phyloP scores from a whole-genome alignment of 768 basidiomycete genomes.

The Leccinum olivaceopallidum region DNA sequence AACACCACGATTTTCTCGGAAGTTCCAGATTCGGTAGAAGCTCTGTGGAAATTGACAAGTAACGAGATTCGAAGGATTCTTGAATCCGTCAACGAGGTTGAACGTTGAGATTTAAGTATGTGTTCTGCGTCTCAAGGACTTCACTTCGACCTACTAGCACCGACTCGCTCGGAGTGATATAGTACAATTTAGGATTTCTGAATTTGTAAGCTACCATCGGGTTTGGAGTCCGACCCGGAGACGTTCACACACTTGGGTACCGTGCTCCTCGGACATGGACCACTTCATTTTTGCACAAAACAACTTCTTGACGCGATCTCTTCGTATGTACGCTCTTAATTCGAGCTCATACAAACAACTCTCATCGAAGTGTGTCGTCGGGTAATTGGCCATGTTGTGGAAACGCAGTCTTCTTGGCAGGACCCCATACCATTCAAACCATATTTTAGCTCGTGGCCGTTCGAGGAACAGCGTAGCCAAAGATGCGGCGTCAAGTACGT shows the following conservation, averaged over 20 bases:
- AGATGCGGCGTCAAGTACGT: neutral
- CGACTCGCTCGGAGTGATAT: too few species aligned
- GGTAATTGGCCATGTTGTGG: neutral
- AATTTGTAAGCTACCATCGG: neutral
- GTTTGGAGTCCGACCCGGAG: neutral
- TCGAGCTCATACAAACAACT: neutral
- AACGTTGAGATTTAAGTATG: neutral
- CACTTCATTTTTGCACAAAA: neutral
- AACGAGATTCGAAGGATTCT: neutral
- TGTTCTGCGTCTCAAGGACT: neutral
- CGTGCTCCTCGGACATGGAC: neutral
- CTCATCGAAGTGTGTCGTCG: neutral
- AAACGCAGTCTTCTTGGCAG: neutral
- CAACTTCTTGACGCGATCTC: neutral
- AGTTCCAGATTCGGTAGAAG: neutral
- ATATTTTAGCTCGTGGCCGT: neutral
- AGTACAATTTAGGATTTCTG: neutral
- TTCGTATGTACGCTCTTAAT: neutral
- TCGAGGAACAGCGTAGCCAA: neutral
- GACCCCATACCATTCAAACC: neutral
- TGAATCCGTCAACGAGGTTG: too few species aligned
- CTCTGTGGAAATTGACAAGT: neutral
- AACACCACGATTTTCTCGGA: neutral
- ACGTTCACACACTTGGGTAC: neutral
- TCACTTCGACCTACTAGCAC: neutral